A percentile compares a stretch with the other conserved stretches of the same genome.
Conservation (phyloP, 2,329 filamentous ascomycete species). For the Rutstroemia sp. region DNA sequence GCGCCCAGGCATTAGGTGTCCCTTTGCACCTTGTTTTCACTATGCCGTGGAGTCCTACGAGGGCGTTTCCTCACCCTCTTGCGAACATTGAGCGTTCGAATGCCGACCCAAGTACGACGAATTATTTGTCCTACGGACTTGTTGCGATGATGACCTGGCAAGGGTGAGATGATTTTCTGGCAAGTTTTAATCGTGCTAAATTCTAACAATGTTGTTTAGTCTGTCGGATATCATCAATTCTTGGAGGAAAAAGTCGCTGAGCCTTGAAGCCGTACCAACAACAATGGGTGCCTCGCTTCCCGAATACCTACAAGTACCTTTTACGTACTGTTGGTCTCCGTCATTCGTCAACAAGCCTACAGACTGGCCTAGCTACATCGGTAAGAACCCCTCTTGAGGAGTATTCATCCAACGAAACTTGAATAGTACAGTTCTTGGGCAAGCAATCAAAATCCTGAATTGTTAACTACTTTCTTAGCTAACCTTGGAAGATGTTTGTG, state of each 20-base stretch:
- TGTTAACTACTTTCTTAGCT: neutral
- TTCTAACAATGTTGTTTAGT: neutral
- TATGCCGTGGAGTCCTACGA: conserved; percentile 68
- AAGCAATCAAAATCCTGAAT: no score
- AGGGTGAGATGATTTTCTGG: conserved; percentile 29
- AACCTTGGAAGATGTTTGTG: conserved; percentile 50
- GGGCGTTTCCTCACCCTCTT: conserved; percentile 66
- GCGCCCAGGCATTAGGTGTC: neutral
- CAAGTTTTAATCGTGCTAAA: neutral
- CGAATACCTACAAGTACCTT: conserved; percentile 65
- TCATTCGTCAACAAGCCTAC: neutral
- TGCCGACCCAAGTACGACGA: conserved; percentile 62
- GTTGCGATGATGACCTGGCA: conserved; percentile 87
- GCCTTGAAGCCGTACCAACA: conserved; percentile 64
- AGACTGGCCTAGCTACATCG: conserved; percentile 41
- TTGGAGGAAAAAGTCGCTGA: conserved; percentile 60
- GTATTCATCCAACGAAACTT: no score
- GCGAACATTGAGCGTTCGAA: conserved; percentile 60
- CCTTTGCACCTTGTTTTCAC: neutral
- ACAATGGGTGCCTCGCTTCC: conserved; percentile 69
- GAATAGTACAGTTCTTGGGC: no score
- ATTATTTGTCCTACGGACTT: conserved; percentile 70
- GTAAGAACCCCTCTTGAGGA: neutral
- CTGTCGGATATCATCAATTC: conserved; percentile 70
- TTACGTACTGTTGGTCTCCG: conserved; percentile 61